Evolutionary conservation across 148 eudicot genomes (phyloP).

Genomic region (Nyssa sinensis): DNA sequence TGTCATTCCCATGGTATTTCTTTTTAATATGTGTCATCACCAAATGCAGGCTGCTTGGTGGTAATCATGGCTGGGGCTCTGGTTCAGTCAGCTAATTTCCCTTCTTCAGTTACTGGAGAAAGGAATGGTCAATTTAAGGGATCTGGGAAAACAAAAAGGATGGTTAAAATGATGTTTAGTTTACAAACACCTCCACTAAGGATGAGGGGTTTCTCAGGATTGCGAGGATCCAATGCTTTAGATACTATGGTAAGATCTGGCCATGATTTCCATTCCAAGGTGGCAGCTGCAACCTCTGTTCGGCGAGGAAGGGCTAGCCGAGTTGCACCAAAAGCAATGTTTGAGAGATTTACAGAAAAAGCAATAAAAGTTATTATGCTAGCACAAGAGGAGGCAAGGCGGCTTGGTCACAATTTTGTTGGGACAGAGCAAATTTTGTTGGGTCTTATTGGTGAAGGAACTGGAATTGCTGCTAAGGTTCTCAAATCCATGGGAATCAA

Average conservation of each 20-base stretch:
- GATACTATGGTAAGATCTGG: conserved; percentile 35
- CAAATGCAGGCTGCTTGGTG: conserved; percentile 26
- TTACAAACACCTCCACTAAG: conserved; percentile 32
- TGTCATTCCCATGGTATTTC: not conserved
- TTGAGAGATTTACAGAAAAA: conserved; percentile 81
- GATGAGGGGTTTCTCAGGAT: conserved; percentile 55
- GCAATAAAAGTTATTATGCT: conserved; percentile 87
- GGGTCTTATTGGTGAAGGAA: conserved; percentile 87
- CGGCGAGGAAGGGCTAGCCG: conserved; percentile 46
- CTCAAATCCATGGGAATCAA: conserved; percentile 87
- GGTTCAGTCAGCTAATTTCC: conserved; percentile 51
- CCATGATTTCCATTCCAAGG: conserved; percentile 47
- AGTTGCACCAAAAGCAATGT: conserved; percentile 68
- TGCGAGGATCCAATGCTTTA: conserved; percentile 56
- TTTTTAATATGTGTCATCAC: not conserved
- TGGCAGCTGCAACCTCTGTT: conserved; percentile 45
- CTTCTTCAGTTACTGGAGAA: conserved; percentile 44
- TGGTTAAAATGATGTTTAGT: conserved; percentile 45
- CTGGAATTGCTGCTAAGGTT: conserved; percentile 93
- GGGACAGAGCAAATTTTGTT: conserved; percentile 86
- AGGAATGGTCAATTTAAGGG: conserved; percentile 42
- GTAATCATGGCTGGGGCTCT: conserved; percentile 68
- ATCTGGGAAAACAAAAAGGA: conserved; percentile 44
- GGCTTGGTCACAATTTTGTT: conserved; percentile 83
- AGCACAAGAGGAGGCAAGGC: conserved; percentile 83